Evolutionary conservation across 163 green algal genomes (phyloP), one percentile per base, ranked within the genome.

Genomic region (Chlorella variabilis): DNA sequence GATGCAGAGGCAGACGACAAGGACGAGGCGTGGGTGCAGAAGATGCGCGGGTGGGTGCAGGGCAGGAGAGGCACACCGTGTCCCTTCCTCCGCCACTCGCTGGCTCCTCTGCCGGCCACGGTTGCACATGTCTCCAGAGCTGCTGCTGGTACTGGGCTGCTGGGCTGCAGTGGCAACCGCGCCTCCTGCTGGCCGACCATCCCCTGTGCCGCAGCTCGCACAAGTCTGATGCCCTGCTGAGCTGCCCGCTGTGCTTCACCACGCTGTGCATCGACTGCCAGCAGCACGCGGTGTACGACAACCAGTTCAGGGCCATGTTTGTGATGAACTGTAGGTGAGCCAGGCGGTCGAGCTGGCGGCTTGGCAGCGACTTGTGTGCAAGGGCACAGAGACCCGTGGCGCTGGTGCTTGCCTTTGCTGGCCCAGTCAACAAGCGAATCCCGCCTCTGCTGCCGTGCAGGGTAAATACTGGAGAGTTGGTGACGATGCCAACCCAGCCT

Each of bases 261-360:
- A 95, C 90, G 2, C 54, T 96, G 1, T 97, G 91, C 82, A 78
- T 96, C 6, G 92, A 97, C 75, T 97, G 93, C 83, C 93, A 97
- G 81, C 88, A 90, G 75, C 94, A 96, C 62, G 86, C 78, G 15
- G 63, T 85, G 49, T 84, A 86, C 29, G 68, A 89, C 3, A 70
- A 86, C 45, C 91, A 95, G 75, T 97, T 91, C 75, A 83, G 93
- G 0, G 93, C 93, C 39, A 95, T 97, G 91, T 96, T 97, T 75
- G 92, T 94, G 20, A 91, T 88, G 76, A 96, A 96, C 80, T 94
- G 89, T 82, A 78, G 68, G 75, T 89, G 87, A 45, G 80, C 69
- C 21, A 15, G 56, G 36, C 33, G 18, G 73, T 70, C 48, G 56
- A 9, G 63, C n/a, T 71, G 39, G 38, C 68, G 23, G 38, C 17